These are phyloP conservation scores for Talaromyces proteolyticus DNA, from an alignment of 495 filamentous ascomycete genomes.

Conservation along the genomic window DNA sequence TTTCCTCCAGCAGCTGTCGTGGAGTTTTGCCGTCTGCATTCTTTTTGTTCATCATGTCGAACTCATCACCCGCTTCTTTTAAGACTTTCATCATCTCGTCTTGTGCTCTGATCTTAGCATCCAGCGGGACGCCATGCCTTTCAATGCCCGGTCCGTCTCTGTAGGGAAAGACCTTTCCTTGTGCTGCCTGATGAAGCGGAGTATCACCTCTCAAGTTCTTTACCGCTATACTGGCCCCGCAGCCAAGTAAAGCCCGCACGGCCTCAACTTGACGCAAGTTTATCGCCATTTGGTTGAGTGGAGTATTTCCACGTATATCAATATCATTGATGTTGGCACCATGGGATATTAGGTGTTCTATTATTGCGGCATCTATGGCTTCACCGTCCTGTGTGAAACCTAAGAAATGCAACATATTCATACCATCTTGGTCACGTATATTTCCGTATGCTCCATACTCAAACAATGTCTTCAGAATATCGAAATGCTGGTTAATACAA, in stretches of 20 bases:
- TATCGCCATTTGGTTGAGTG: background rate
- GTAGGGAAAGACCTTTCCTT: background rate
- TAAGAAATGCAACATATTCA: background rate
- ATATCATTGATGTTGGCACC: background rate
- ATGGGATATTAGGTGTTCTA: background rate
- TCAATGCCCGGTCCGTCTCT: background rate
- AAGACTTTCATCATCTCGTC: conserved; percentile 2
- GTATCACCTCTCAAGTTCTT: background rate
- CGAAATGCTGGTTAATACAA: background rate
- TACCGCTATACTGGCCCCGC: background rate
- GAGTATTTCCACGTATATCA: conserved; percentile 1
- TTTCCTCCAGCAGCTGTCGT: background rate
- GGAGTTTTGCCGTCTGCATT: background rate
- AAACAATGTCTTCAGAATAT: background rate
- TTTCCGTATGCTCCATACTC: background rate
- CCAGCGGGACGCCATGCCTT: background rate
- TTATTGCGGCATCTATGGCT: background rate
- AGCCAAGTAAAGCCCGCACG: background rate
- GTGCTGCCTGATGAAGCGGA: background rate
- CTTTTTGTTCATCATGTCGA: background rate
- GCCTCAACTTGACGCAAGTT: background rate
- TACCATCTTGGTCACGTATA: background rate
- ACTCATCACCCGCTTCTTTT: background rate
- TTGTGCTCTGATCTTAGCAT: background rate
- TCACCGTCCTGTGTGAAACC: background rate